A percentile compares a stretch with the other conserved stretches of the same genome.
Evolutionary conservation across 176 grass and related monocot species (phyloP).

Genomic region (Zoysia pacifica): DNA sequence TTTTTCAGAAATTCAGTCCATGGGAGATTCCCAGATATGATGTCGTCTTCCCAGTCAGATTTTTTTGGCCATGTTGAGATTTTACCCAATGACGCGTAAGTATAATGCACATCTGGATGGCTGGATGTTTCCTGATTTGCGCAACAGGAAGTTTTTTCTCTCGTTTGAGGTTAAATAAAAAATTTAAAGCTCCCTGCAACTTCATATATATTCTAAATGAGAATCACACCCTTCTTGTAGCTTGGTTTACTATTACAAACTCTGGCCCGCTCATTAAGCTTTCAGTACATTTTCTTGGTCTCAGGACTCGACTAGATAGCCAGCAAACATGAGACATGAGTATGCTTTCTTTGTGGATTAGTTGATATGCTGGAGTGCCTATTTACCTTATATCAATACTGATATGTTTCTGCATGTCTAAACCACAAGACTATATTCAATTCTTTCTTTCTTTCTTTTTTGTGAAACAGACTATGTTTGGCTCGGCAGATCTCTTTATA

Average conservation of each 20-base stretch:
- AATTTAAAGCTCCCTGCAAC: neutral
- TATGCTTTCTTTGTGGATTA: neutral
- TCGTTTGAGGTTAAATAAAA: conserved; percentile 21
- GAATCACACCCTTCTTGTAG: neutral
- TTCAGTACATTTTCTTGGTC: neutral
- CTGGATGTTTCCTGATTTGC: conserved; percentile 4
- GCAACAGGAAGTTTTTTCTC: neutral
- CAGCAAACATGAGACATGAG: neutral
- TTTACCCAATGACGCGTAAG: conserved; percentile 82
- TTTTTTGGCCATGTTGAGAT: conserved; percentile 87
- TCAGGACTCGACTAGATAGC: conserved; percentile 7
- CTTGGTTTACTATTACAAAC: conserved; percentile 11
- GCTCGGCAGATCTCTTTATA: too few species aligned
- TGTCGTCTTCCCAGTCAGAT: conserved; percentile 80
- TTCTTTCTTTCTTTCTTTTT: too few species aligned
- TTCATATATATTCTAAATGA: conserved; percentile 10
- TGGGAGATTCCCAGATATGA: conserved; percentile 99
- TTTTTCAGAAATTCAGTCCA: conserved; percentile 87
- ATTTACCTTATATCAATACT: neutral
- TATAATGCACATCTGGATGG: conserved; percentile 18
- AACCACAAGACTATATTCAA: neutral
- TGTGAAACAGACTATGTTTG: too few species aligned
- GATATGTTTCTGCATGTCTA: conserved; percentile 5
- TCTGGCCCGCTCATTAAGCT: neutral
- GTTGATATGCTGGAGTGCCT: neutral